These are phyloP conservation scores for Hypomyces perniciosus DNA, from an alignment of 2,329 filamentous ascomycete species.

Conservation along the genomic window DNA sequence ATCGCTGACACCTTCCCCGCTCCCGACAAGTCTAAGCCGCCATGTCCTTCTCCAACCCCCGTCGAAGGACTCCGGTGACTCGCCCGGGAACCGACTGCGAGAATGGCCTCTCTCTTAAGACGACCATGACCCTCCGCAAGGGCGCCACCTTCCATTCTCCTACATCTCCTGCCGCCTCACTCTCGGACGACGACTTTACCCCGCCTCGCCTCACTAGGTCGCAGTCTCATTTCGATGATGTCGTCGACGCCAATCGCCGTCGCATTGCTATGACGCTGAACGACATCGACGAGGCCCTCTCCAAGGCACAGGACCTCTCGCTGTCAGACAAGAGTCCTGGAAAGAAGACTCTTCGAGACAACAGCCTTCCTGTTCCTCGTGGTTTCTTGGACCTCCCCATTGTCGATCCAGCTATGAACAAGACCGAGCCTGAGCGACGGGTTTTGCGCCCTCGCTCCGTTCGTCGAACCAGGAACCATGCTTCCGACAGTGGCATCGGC, in stretches of 20 bases:
- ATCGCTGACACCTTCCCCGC: conserved; percentile 21
- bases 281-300: conserved; percentile 58
- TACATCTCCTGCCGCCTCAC: conserved; percentile 36
- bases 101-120: conserved; percentile 30
- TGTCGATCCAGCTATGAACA: conserved; percentile 43
- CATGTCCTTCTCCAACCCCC: conserved; percentile 45
- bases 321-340: conserved; percentile 30
- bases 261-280: conserved; percentile 62
- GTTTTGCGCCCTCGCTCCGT: conserved; percentile 49
- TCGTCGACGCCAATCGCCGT: conserved; percentile 62
- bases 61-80: conserved; percentile 41
- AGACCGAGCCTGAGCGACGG: conserved; percentile 39
- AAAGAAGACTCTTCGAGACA: conserved; percentile 40
- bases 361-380: conserved; percentile 54
- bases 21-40: conserved; percentile 33
- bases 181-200: conserved; percentile 37
- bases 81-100: conserved; percentile 29
- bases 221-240: conserved; percentile 65
- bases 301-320: conserved; percentile 38
- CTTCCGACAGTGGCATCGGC: conserved; percentile 83
- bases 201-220: conserved; percentile 58
- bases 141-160: conserved; percentile 61
- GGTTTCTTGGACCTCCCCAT: conserved; percentile 53
- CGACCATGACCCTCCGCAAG: conserved; percentile 53
- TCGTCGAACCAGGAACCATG: conserved; percentile 58